Evolutionary conservation across 2,329 filamentous ascomycete genomes (phyloP).

Genomic region (Mycosphaerella sp.): DNA sequence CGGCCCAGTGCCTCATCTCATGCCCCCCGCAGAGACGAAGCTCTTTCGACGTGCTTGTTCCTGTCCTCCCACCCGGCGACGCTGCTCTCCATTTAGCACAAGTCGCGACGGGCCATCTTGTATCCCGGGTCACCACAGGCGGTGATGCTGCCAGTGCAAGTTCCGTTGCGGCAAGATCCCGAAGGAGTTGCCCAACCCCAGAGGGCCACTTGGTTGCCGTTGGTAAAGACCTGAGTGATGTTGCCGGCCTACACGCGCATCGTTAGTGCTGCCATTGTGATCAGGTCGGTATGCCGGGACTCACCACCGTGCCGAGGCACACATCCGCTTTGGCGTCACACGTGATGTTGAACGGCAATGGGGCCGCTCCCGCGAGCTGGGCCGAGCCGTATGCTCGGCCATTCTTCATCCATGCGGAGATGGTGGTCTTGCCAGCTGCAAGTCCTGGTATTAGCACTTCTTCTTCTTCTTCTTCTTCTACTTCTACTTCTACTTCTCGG

Average conservation of each 20-base stretch:
- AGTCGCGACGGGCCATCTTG: not conserved
- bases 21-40: too few relatives aligned
- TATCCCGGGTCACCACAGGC: constrained; percentile 15
- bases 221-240: constrained; percentile 13
- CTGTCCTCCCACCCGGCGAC: too few relatives aligned
- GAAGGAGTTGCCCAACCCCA: constrained; percentile 15
- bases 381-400: constrained; percentile 11
- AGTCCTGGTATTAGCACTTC: not conserved
- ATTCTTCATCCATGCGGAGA: constrained; percentile 15
- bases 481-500: too few relatives aligned
- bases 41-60: too few relatives aligned
- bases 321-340: constrained; percentile 8
- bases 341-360: constrained; percentile 14
- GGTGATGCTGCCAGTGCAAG: constrained; percentile 7
- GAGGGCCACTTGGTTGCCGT: constrained; percentile 13
- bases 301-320: constrained; percentile 10
- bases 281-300: not conserved
- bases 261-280: not conserved
- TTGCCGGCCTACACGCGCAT: constrained; percentile 8
- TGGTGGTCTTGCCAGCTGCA: constrained; percentile 10
- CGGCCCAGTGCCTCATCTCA: too few relatives aligned
- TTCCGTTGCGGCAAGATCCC: constrained; percentile 9
- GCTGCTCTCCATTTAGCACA: not conserved
- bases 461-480: too few relatives aligned
- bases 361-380: constrained; percentile 8